Percentiles rank a stretch among this genome's conserved stretches.
Conservation (phyloP, 169 alveolate genomes). For the Eimeria falciformis region DNA sequence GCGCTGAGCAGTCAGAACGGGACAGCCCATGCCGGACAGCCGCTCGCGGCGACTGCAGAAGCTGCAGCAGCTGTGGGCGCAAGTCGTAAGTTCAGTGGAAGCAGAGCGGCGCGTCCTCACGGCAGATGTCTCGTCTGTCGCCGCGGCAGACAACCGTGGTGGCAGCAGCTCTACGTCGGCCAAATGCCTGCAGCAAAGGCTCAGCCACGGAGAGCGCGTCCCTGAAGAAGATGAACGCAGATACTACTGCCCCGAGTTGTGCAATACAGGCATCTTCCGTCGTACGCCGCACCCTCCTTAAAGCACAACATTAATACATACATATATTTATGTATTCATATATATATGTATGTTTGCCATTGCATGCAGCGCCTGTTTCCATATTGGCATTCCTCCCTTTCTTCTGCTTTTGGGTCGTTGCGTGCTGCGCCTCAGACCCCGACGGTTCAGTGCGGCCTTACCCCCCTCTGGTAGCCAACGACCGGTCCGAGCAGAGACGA, state of each 20-base stretch:
- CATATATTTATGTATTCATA: not conserved
- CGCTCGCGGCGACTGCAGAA: constrained; percentile 59
- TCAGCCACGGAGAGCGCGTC: constrained; percentile 35
- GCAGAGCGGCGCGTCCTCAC: constrained; percentile 73
- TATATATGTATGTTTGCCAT: not conserved
- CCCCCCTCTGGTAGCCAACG: constrained; percentile 71
- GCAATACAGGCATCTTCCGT: constrained; percentile 77
- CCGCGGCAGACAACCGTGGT: constrained; percentile 23
- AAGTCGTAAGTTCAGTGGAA: constrained; percentile 67
- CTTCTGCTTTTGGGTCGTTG: not conserved
- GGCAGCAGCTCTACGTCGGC: not conserved
- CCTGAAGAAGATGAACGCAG: constrained; percentile 71
- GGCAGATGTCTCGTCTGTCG: constrained; percentile 68
- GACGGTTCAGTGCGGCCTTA: constrained; percentile 74
- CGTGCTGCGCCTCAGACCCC: constrained; percentile 67
- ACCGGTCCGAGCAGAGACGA: constrained; percentile 66
- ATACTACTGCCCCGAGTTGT: constrained; percentile 72
- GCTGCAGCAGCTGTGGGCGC: constrained; percentile 76
- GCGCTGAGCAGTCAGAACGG: constrained; percentile 25
- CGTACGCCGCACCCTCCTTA: constrained; percentile 35
- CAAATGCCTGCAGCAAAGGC: constrained; percentile 68
- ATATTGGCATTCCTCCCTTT: not conserved
- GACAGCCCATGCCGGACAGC: constrained; percentile 57
- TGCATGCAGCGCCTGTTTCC: constrained; percentile 6
- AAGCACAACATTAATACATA: too few relatives aligned